Base-by-base conservation (phyloP, 345 rosid genomes). In the Corchorus capsularis region DNA sequence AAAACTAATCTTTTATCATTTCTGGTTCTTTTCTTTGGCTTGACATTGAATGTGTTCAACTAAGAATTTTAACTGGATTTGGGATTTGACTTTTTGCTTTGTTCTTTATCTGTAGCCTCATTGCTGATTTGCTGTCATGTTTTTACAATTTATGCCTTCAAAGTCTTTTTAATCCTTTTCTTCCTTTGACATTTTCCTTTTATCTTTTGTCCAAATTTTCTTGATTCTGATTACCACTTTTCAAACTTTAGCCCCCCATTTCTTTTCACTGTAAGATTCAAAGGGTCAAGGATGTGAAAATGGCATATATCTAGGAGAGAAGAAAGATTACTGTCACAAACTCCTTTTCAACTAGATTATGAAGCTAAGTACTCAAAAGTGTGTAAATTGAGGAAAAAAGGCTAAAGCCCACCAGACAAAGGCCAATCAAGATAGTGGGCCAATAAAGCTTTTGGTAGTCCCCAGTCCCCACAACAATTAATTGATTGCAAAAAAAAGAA, bases 201-300 rank as follows among this genome's bases (percentile, higher is more conserved):
- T 17, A 57, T 43, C 12, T 49, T 79, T 69, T 79, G 69, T 37
- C 34, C 80, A 49, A 3, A n/a, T 49, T 75, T 74, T 62, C 19
- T 76, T 76, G 83, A 68, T 74, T 79, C 79, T 79, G 37, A 8
- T 54, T 27, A 6, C 11, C 74, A 20, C 68, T 49, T 67, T 63
- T 75, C 67, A 19, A 57, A 34, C 74, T 35, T 49, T 34, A 70
- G 54, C 69, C 0, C 39, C 32, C 9, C 22, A 69, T 81, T 78
- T 20, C 39, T 72, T 81, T 78, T 20, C 39, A 47, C 79, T 81
- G 73, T 81, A 81, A 46, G 65, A 64, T 81, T 77, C 82, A 79
- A 73, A 78, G 82, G 82, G 82, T 71, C 75, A 77, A 82, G 47
- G 73, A 63, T 60, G 47, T 19, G 3, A 82, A 74, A 57, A 37